Evolutionary conservation across 148 eudicot species (phyloP).

Genomic region (Euryodendron excelsum): DNA sequence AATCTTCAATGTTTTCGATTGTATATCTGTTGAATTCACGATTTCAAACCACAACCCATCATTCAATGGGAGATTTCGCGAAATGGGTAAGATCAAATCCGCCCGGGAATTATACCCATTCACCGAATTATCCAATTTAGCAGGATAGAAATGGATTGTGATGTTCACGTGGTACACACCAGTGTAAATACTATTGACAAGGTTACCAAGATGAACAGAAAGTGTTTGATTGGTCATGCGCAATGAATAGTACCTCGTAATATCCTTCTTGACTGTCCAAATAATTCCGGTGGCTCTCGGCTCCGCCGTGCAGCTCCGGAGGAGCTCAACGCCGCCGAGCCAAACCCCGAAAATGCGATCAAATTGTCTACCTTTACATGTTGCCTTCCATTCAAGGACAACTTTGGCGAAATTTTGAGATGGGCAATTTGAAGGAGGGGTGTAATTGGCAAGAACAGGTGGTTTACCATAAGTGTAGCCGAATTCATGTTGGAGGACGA

Average conservation of each 20-base stretch:
- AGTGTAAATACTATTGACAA: slow-evolving; percentile 60
- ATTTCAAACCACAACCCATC: slow-evolving; percentile 94
- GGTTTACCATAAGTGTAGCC: slow-evolving; percentile 55
- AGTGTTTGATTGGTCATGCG: slow-evolving; percentile 52
- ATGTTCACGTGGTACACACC: slow-evolving; percentile 82
- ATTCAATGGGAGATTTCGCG: slow-evolving; percentile 61
- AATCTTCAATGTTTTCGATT: slow-evolving; percentile 45
- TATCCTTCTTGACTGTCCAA: slow-evolving; percentile 77
- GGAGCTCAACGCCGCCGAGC: slow-evolving; percentile 85
- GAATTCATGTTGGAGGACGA: slow-evolving; percentile 61
- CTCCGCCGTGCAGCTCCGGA: slow-evolving; percentile 92
- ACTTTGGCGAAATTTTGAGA: slow-evolving; percentile 34
- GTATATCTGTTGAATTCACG: slow-evolving; percentile 42
- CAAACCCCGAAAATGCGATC: slow-evolving; percentile 86
- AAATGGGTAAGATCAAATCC: slow-evolving; percentile 74
- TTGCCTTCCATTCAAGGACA: slow-evolving; percentile 71
- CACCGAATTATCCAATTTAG: not conserved
- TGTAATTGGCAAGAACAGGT: slow-evolving; percentile 54
- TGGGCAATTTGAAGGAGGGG: slow-evolving; percentile 61
- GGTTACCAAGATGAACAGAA: slow-evolving; percentile 70
- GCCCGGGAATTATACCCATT: slow-evolving; percentile 31
- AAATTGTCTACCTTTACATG: slow-evolving; percentile 61
- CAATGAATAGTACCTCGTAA: slow-evolving; percentile 64
- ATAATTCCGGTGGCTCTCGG: slow-evolving; percentile 59
- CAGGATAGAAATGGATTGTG: slow-evolving; percentile 55